Evolutionary conservation across 345 rosid species (phyloP), one percentile per base, ranked within the genome.

Genomic region (Citrus medica): DNA sequence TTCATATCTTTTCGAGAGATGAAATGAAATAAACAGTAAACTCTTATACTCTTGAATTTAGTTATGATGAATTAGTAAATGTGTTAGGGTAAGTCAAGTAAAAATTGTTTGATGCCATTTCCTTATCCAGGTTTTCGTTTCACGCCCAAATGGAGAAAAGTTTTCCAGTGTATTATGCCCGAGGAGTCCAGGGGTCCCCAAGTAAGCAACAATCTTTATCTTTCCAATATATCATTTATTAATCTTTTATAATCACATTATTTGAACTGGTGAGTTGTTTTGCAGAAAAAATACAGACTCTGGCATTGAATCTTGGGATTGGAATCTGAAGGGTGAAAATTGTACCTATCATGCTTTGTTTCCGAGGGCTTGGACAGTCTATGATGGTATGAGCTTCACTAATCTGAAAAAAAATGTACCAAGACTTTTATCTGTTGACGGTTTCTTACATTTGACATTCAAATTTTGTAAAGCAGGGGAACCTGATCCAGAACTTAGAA

Each of bases 341-440:
- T 88, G 97, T 79, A 94, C 95, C 66, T 96, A 94, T 81, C 97
- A 96, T 88, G 99, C 97, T 79, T 85, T 96, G 81, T 94, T 85
- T 81, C 98, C 99, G 5, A 94, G 99, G 88, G 89, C 99, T 46
- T 96, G 99, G 98, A 96, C 98, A 10, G 79, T 87, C 30, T 91
- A 92, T 84, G 97, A 94, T n/a, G 98, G 99, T 96, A 91, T 55
- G 33, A 33, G 64, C 64, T 53, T 53, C 19, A 5, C 25, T 33
- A 10, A 33, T 9, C 22, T 30, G n/a, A 16, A 13, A 55, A 35
- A 67, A 35, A 67, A 7, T 53, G 16, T 6, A 28, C 22, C 10
- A 32, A 32, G 3, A 4, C 22, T 21, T 64, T 30, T 33, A 66
- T 76, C 55, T 42, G 24, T 32, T 66, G 72, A 24, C 10, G 5